Base-by-base conservation (phyloP, 345 rosid species). In the Lepidium sativum region DNA sequence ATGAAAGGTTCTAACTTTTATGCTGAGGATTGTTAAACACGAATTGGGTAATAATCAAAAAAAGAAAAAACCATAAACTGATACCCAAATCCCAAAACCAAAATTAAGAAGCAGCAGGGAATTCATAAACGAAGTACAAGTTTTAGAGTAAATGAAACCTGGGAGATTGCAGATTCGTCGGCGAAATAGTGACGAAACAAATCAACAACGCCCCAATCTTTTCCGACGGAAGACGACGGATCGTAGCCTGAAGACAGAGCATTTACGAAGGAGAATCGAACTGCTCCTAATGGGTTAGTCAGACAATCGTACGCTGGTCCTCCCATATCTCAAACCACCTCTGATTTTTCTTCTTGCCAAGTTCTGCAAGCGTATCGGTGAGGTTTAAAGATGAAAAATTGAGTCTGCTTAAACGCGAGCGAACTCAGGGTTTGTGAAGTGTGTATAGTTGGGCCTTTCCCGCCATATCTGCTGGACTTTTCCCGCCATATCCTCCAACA, bases 271-370 rank as follows among this genome's bases (percentile, higher is more conserved):
- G 88, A 79, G 53, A 76, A 79, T 60, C 96, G 84, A 49, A 94
- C 90, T 65, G 92, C 96, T 71, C 95, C 99, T 17, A 90, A 77
- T 3, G 99, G 99, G 69, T 94, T 94, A 34, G 75, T 80, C 15
- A 84, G 48, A 80, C 84, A 87, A 82, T 92, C 99, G 75, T 84
- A 89, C 42, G 73, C 75, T 10, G 82, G 84, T 32, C 99, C 97
- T 6, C 80, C 99, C 97, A 94, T 90, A 52, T 75, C 75, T 56
- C 63, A 23, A 8, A 13, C 10, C 6, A 17, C 7, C 65, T 34
- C 14, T 10, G 25, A 33, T 32, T 33, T 18, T 0, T 5, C 37
- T 23, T 23, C 32, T 15, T 2, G 12, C 53, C 0, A 49, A 51
- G 2, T 3, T 13, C 31, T 51, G 14, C 6, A 33, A 48, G 52